Base-by-base conservation (phyloP, 2,329 filamentous ascomycete genomes). In the Chaetomiaceae sp. region DNA sequence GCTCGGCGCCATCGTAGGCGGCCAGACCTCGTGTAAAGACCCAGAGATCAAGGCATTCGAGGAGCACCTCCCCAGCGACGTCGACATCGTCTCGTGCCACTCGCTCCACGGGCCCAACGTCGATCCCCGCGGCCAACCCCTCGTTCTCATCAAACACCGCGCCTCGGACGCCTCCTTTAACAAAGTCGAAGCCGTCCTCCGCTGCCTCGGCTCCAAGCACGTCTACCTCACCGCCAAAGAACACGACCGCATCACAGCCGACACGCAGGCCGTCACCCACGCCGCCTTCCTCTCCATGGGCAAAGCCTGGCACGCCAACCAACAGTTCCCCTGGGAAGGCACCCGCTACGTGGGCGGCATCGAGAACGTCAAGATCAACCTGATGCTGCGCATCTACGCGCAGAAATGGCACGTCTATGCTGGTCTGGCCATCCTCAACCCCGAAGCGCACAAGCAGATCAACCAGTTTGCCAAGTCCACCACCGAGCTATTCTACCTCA, bases 321-420 rank as follows among this genome's bases (percentile, higher is more conserved):
- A 86, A 54, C 90, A 99, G 69, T 99, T 97, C 65, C 94, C 95
- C 0, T 99, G 94, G 94, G 92, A 97, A 65, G 84, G 92, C 43
- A 84, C 85, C n/a, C 90, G 94, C 59, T 99, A 97, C 71, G 84
- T 96, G 4, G 94, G 94, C 54, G 95, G 94, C 48, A 95, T 99
- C 65, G 94, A 99, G 72, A 99, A 99, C 70, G 92, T 97, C 64
- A 99, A 99, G 75, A 96, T 97, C 75, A 99, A 99, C 74, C 85
- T 97, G 62, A 97, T 91, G 62, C 77, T 99, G 61, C 91, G 94
- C 63, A 97, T 99, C 73, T 99, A 97, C 75, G 86, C 87, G 56
- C 95, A 96, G 71, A 99, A 97, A 72, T 99, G 95, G 95, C 95
- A 99, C 75, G 94, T 99, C 54, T 99, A 99, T 70, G 94, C 94